Evolutionary conservation across 2,329 filamentous ascomycete species (phyloP), one percentile per base, ranked within the genome.

Genomic region (Nothophoma quercina): DNA sequence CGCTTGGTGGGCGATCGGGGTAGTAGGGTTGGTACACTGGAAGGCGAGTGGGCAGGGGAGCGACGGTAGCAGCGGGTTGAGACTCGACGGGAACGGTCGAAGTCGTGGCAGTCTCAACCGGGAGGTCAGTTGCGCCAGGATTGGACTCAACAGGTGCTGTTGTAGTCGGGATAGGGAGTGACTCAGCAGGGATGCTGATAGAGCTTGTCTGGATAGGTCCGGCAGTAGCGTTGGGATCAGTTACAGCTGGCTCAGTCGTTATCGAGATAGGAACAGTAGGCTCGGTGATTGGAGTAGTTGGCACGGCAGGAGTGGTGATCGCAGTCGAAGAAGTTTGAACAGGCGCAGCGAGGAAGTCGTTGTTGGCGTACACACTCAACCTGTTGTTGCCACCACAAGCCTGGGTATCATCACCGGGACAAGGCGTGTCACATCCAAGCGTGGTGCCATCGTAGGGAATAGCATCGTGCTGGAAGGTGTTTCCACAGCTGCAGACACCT

Each of bases 401-500:
- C 34, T 51, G 34, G 28, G 16, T 40, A 28, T 9, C 3, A 18
- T 40, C 29, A 23, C 46, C 46, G n/a, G 22, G 12, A 13, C 46
- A 49, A 16, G 46, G 15, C 0, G 23, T 25, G 9, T 18, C 18
- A 13, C 48, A 51, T 12, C 5, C 15, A 2, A 7, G 6, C 2
- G 8, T n/a, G 9, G 25, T 21, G 4, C 26, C 32, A 30, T 32
- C 40, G 21, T 22, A 19, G 10, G 48, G 26, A 3, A 18, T 10
- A 12, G 21, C 19, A 16, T 7, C 8, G 23, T 33, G 32, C 23
- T 19, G 22, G 25, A 39, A 30, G 1, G 6, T 18, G 19, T 54
- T 56, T 19, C 51, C 52, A 35, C 58, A 60, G 16, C 19, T 25
- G 39, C 58, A 60, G 10, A 33, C 21, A 13, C 10, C 25, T 18